phyloP scores from a whole-genome alignment of 768 basidiomycete genomes.

The Boletus pseudopeckii region DNA sequence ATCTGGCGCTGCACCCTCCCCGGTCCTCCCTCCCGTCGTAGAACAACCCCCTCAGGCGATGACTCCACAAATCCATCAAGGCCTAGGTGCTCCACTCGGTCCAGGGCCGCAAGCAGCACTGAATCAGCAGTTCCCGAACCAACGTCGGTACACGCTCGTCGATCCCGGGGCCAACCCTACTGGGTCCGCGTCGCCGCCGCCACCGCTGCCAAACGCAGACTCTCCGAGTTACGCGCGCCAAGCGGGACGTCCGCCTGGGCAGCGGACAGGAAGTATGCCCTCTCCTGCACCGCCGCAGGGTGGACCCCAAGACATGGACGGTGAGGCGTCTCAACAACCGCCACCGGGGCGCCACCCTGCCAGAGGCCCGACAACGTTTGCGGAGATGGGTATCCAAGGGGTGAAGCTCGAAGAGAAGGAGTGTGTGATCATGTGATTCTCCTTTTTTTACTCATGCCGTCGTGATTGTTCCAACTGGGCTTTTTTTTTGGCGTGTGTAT shows the following conservation, averaged over 20 bases:
- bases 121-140: conserved; percentile 31
- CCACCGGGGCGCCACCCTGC: conserved; percentile 4
- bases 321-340: conserved; percentile 5
- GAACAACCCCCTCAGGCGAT: conserved; percentile 9
- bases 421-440: conserved; percentile 80
- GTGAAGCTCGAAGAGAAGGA: conserved; percentile 77
- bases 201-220: conserved; percentile 16
- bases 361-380: conserved; percentile 72
- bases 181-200: conserved; percentile 8
- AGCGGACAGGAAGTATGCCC: conserved; percentile 22
- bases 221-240: conserved; percentile 27
- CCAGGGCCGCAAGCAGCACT: conserved; percentile 4
- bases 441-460: no score
- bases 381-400: conserved; percentile 89
- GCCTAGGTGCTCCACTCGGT: background rate
- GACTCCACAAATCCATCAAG: conserved; percentile 5
- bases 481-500: no score
- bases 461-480: no score
- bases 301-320: background rate
- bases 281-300: conserved; percentile 13
- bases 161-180: conserved; percentile 35
- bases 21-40: conserved; percentile 10
- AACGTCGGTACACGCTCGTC: conserved; percentile 46
- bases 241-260: conserved; percentile 33
- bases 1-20: conserved; percentile 3